phyloP scores from a whole-genome alignment of 345 rosid species.

The Salix udensis region DNA sequence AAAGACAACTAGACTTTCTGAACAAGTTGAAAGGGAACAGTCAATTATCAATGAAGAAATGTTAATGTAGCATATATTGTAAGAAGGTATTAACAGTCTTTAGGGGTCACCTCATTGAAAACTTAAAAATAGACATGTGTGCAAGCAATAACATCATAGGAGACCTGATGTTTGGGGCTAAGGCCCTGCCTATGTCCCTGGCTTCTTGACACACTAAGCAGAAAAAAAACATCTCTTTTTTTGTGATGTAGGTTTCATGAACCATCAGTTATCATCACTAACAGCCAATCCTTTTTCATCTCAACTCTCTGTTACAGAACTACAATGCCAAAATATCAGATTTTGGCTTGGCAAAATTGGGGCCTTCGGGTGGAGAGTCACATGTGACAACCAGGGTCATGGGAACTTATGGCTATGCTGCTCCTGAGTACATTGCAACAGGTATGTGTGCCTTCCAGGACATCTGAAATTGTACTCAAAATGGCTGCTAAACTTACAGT shows the following conservation, averaged over 20 bases:
- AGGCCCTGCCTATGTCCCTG: neutral
- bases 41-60: neutral
- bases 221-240: neutral
- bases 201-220: neutral
- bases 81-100: neutral
- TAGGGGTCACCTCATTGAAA: neutral
- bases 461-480: neutral
- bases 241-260: neutral
- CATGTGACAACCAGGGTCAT: constrained; percentile 41
- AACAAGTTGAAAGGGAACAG: neutral
- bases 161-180: neutral
- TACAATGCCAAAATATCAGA: constrained; percentile 61
- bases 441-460: constrained; percentile 27
- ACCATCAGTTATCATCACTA: neutral
- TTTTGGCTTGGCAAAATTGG: constrained; percentile 68
- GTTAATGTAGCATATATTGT: neutral
- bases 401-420: constrained; percentile 53
- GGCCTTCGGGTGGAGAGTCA: constrained; percentile 53
- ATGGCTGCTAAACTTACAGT: neutral
- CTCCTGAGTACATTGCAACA: constrained; percentile 68
- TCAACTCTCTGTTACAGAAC: constrained; percentile 23
- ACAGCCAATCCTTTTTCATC: neutral
- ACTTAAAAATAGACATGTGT: neutral
- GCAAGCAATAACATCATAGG: neutral
- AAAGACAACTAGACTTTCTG: neutral